Evolutionary conservation across 192 early-diverging fungal genomes (phyloP), one percentile per base, ranked within the genome.

Genomic region (Coemansia sp.): DNA sequence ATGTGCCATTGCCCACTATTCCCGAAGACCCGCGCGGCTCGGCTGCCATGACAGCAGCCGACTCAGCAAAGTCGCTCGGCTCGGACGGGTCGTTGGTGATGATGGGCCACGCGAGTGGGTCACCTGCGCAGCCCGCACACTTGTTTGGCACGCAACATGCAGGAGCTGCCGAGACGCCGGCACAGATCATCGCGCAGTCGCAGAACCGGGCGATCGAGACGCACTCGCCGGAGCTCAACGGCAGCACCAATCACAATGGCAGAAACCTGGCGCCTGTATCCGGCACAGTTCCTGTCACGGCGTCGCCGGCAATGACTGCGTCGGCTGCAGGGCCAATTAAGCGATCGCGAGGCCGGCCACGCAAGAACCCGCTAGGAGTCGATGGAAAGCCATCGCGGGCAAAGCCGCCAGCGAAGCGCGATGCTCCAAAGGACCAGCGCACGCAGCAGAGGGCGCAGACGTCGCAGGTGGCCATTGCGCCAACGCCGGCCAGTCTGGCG

Each of bases 161-260:
- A 14, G 48, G 37, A 23, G 23, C 41, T 4, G 29, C 43, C 21
- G 52, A 58, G 50, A 65, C 67, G 64, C 68, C 65, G 27, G 47
- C 77, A 39, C 77, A 70, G 47, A 63, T 76, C 25, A 58, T 76
- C 5, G 68, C 73, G 12, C 63, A 68, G 55, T 72, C 76, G 70
- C 76, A 79, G 53, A 66, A 63, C 60, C 69, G 66, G 50, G 48
- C 38, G 4, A 48, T 38, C 19, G 67, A 66, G 51, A 9, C 29
- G 4, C 66, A 65, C 22, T 80, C 78, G 38, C 78, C 78, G n/a
- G 78, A 80, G 60, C 67, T 79, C 38, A 67, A 62, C 53, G 66
- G 58, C 22, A 65, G 57, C 23, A 24, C 21, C 10, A 41, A 4
- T 5, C 9, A 56, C 4, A 43, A 62, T 0, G 43, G 9, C 57